Percentiles rank a stretch among this genome's conserved stretches.
phyloP scores from a whole-genome alignment of 2,329 filamentous ascomycete genomes.

The Pseudomassariella vexata region DNA sequence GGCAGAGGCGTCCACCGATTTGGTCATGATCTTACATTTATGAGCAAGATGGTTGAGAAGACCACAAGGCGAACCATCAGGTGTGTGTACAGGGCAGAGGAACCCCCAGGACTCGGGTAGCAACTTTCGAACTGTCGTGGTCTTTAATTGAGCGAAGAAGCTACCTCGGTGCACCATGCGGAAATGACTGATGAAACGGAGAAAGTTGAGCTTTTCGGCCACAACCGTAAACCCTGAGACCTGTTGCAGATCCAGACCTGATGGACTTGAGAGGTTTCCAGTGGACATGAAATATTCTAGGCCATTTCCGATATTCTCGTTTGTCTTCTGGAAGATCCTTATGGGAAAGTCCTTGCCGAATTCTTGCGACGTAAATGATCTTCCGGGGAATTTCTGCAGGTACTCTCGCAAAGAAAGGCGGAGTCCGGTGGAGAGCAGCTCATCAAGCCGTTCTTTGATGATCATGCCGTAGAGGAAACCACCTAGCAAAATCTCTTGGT shows the following conservation, averaged over 20 bases:
- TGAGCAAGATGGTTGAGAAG: constrained; percentile 92
- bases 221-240: constrained; percentile 93
- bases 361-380: constrained; percentile 68
- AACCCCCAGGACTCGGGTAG: constrained; percentile 98
- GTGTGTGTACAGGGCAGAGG: constrained; percentile 93
- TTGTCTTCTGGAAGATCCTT: constrained; percentile 73
- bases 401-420: constrained; percentile 51
- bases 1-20: constrained; percentile 65
- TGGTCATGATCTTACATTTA: constrained; percentile 85
- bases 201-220: constrained; percentile 97
- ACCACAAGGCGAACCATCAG: constrained; percentile 91
- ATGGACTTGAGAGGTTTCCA: constrained; percentile 85
- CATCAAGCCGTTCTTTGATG: constrained; percentile 88
- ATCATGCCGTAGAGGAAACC: constrained; percentile 95
- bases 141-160: constrained; percentile 97
- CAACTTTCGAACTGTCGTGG: constrained; percentile 91
- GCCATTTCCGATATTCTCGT: constrained; percentile 80
- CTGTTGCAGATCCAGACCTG: constrained; percentile 90
- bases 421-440: constrained; percentile 62
- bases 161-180: constrained; percentile 98
- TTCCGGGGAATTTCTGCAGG: constrained; percentile 48
- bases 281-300: constrained; percentile 96
- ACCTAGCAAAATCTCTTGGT: constrained; percentile 89
- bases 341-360: constrained; percentile 76
- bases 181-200: constrained; percentile 98